A percentile compares a stretch with the other conserved stretches of the same genome.
Evolutionary conservation across 2,329 filamentous ascomycete genomes (phyloP).

Genomic region (Aspergillus carbonarius): DNA sequence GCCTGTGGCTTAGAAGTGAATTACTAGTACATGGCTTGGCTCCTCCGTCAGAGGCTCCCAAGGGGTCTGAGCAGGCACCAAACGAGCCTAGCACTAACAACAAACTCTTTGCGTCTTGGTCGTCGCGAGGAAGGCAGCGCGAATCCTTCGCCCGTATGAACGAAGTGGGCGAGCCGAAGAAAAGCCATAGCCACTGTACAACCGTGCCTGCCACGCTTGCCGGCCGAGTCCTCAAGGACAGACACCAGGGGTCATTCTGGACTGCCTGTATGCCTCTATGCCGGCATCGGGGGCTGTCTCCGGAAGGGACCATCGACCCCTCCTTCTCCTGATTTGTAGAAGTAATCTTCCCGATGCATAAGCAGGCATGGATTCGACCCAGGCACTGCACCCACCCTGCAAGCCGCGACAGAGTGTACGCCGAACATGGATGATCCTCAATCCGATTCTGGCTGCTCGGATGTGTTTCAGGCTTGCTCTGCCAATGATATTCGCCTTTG

Average conservation of each 20-base stretch:
- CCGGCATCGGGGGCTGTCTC: conserved; percentile 19
- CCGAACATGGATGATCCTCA: conserved; percentile 1
- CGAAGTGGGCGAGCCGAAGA: background rate
- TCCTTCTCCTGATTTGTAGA: conserved; percentile 18
- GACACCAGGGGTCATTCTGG: conserved; percentile 2
- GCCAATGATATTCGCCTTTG: conserved; percentile 15
- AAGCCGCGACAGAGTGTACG: background rate
- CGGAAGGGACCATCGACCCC: conserved; percentile 20
- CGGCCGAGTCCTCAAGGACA: background rate
- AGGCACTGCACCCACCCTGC: background rate
- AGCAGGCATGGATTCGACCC: conserved; percentile 13
- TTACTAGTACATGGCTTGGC: background rate
- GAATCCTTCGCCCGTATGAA: background rate
- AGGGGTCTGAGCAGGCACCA: background rate
- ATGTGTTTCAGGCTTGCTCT: conserved; percentile 7
- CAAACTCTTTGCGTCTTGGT: background rate
- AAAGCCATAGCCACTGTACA: background rate
- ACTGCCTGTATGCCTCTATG: conserved; percentile 11
- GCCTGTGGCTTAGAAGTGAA: background rate
- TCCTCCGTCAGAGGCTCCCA: background rate
- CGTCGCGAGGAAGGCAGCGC: background rate
- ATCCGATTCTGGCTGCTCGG: conserved; percentile 7
- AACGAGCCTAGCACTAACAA: conserved; percentile 2
- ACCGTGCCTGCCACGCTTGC: background rate
- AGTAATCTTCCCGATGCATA: conserved; percentile 13